These are phyloP conservation scores for Chaetomium tenue DNA, from an alignment of 495 filamentous ascomycete species.

Conservation along the genomic window DNA sequence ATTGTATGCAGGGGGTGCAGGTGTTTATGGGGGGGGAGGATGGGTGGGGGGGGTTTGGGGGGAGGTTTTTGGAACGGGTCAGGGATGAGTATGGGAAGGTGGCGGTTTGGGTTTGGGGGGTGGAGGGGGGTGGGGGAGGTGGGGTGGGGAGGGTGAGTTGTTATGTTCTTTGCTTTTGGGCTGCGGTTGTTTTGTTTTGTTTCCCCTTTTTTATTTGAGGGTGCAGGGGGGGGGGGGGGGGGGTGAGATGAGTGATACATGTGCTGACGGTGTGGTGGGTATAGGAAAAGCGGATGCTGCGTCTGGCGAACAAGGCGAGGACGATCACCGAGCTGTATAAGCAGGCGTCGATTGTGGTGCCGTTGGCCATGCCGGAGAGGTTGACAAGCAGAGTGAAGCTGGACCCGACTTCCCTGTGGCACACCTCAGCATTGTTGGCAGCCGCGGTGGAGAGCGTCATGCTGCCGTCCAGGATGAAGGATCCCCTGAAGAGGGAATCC, in stretches of 20 bases:
- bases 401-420: conserved; percentile 71
- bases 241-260: background rate
- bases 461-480: conserved; percentile 69
- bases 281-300: conserved; percentile 29
- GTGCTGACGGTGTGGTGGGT: background rate
- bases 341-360: conserved; percentile 75
- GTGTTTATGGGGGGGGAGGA: conserved; percentile 76
- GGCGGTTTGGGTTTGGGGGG: conserved; percentile 79
- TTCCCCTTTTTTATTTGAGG: too few species aligned
- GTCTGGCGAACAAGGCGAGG: conserved; percentile 66
- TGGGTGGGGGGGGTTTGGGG: conserved; percentile 89
- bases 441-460: conserved; percentile 77
- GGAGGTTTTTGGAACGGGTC: conserved; percentile 74
- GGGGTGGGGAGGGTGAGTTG: conserved; percentile 57
- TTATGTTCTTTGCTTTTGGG: conserved; percentile 11
- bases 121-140: conserved; percentile 50
- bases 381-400: conserved; percentile 62
- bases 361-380: conserved; percentile 62
- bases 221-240: background rate
- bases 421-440: conserved; percentile 73
- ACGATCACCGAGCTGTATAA: conserved; percentile 64
- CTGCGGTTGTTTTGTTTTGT: background rate
- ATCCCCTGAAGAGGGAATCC: conserved; percentile 47
- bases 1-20: conserved; percentile 86
- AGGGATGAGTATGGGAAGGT: conserved; percentile 90